Conservation (phyloP, 2,329 filamentous ascomycete species). For the Aspergillus glaucus region DNA sequence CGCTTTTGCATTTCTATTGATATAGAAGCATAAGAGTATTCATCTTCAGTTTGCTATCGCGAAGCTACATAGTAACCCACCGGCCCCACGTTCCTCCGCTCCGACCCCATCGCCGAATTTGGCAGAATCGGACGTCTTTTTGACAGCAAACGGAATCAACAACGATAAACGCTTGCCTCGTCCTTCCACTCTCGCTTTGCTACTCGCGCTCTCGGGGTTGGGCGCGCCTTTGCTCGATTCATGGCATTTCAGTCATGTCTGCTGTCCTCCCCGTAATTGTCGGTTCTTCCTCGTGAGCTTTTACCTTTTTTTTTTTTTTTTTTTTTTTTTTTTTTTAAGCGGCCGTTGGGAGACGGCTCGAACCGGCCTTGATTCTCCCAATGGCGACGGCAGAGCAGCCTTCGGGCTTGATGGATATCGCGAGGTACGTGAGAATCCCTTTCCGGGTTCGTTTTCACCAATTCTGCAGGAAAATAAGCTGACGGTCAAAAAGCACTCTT, state of each 20-base stretch:
- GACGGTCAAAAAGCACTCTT: constrained; percentile 54
- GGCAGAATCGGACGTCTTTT: neutral
- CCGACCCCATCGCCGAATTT: constrained; percentile 13
- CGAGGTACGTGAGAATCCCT: constrained; percentile 24
- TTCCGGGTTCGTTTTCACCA: too few relatives aligned
- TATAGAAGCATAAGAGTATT: neutral
- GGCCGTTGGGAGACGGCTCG: neutral
- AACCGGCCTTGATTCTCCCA: constrained; percentile 4
- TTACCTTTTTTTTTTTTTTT: constrained; percentile 1
- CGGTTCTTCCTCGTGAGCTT: constrained; percentile 9
- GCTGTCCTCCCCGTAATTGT: constrained; percentile 7
- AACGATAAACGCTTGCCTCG: neutral
- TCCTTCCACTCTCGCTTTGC: neutral
- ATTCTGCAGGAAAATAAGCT: neutral
- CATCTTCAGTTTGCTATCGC: neutral
- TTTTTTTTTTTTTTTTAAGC: neutral
- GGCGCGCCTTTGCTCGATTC: neutral
- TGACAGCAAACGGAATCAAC: neutral
- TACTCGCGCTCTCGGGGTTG: neutral
- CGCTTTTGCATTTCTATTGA: neutral
- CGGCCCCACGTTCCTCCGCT: constrained; percentile 11
- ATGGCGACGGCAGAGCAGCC: constrained; percentile 38
- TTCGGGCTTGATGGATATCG: constrained; percentile 38
- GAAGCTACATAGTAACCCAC: neutral
- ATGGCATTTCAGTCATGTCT: constrained; percentile 17